These are phyloP conservation scores for Purpureocillium lavendulum DNA, from an alignment of 2,329 filamentous ascomycete species.

Conservation along the genomic window DNA sequence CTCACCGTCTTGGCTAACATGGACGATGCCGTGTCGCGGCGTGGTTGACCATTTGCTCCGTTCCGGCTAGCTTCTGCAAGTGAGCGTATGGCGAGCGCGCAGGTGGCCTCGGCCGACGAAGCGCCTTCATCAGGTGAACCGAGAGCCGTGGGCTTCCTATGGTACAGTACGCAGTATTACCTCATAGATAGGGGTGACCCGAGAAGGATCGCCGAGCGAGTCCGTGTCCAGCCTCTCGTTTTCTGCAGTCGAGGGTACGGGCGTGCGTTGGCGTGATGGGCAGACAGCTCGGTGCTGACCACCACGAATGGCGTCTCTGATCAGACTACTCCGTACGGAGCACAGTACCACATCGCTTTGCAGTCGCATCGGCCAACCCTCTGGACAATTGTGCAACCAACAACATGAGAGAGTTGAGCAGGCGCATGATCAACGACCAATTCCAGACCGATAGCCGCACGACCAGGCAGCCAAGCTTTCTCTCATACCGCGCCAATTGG, in stretches of 20 bases:
- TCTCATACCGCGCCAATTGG: background rate
- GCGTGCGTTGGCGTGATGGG: background rate
- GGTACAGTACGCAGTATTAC: slow-evolving; percentile 6
- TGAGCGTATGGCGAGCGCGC: background rate
- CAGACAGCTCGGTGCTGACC: background rate
- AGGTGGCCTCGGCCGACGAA: too few species aligned
- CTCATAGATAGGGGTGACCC: slow-evolving; percentile 7
- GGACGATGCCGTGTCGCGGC: background rate
- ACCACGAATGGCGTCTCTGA: background rate
- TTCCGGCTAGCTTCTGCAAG: too few species aligned
- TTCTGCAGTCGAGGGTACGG: background rate
- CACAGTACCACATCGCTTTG: background rate
- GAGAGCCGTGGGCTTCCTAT: too few species aligned
- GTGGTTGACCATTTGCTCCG: background rate
- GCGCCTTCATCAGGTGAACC: too few species aligned
- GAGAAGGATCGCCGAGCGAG: slow-evolving; percentile 4
- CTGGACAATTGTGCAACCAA: background rate
- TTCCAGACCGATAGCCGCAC: background rate
- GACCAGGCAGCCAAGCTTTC: background rate
- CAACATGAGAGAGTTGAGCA: too few species aligned
- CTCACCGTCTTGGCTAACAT: background rate
- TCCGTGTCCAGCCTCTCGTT: background rate
- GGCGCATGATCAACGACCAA: too few species aligned
- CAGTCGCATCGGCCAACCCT: background rate
- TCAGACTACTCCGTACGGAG: background rate